phyloP scores from a whole-genome alignment of 1,284 basidiomycete genomes.

The Apiotrichum sp. region DNA sequence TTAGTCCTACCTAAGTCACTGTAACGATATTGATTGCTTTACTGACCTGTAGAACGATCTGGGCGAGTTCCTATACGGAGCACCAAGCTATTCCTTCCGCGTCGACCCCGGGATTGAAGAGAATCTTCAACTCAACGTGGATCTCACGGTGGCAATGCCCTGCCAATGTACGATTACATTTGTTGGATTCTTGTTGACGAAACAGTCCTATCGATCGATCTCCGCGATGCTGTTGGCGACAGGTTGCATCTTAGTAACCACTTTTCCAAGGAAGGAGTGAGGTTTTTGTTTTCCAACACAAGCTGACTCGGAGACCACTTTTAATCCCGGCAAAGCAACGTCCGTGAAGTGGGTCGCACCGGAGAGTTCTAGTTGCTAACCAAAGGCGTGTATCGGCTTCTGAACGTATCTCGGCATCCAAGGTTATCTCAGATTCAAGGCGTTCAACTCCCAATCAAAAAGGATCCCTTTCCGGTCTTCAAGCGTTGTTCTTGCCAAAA shows the following conservation, averaged over 20 bases:
- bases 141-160: conserved; percentile 85
- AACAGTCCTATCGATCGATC: conserved; percentile 74
- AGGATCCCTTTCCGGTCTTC: conserved; percentile 33
- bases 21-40: not conserved
- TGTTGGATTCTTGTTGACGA: too few relatives aligned
- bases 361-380: not conserved
- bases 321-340: conserved; percentile 76
- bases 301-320: conserved; percentile 57
- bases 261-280: conserved; percentile 77
- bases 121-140: conserved; percentile 76
- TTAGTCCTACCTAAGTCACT: conserved; percentile 12
- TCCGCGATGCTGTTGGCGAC: conserved; percentile 89
- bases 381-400: conserved; percentile 5
- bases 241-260: conserved; percentile 75
- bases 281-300: conserved; percentile 25
- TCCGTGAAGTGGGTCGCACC: conserved; percentile 55
- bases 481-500: conserved; percentile 53
- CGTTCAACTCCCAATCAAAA: conserved; percentile 39
- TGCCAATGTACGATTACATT: too few relatives aligned
- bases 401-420: conserved; percentile 27
- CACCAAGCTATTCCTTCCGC: conserved; percentile 76
- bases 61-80: conserved; percentile 84
- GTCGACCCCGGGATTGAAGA: conserved; percentile 63
- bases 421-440: conserved; percentile 36
- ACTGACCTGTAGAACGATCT: conserved; percentile 65